A percentile compares a stretch with the other conserved stretches of the same genome.
Evolutionary conservation across 2,329 filamentous ascomycete genomes (phyloP).

Genomic region (Ophiocordyceps camponoti-rufipedis): DNA sequence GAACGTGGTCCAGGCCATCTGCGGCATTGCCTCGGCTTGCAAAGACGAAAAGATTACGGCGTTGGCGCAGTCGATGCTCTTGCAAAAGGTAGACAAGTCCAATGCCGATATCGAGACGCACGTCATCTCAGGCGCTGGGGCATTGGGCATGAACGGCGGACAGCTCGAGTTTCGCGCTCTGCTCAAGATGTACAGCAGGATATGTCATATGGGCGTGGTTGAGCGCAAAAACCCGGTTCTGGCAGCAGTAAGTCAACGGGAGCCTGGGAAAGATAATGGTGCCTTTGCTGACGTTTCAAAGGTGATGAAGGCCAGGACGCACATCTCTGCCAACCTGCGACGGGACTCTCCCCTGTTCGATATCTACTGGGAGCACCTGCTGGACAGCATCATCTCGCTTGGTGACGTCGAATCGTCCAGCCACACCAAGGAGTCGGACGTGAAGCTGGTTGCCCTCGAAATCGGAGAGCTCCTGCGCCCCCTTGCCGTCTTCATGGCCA

Average conservation of each 20-base stretch:
- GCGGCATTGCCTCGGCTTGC: slow-evolving; percentile 66
- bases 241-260: slow-evolving; percentile 35
- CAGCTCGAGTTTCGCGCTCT: slow-evolving; percentile 70
- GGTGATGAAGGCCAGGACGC: slow-evolving; percentile 61
- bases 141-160: slow-evolving; percentile 58
- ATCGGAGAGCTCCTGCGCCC: slow-evolving; percentile 79
- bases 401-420: slow-evolving; percentile 67
- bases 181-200: slow-evolving; percentile 63
- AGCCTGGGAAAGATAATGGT: too few species aligned
- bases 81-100: slow-evolving; percentile 88
- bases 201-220: slow-evolving; percentile 54
- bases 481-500: slow-evolving; percentile 67
- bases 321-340: slow-evolving; percentile 53
- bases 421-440: slow-evolving; percentile 56
- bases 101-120: slow-evolving; percentile 63
- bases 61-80: slow-evolving; percentile 80
- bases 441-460: slow-evolving; percentile 67
- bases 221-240: slow-evolving; percentile 50
- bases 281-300: slow-evolving; percentile 8
- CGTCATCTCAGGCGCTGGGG: slow-evolving; percentile 68
- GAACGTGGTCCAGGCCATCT: slow-evolving; percentile 89
- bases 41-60: slow-evolving; percentile 85
- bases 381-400: slow-evolving; percentile 78
- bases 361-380: slow-evolving; percentile 65
- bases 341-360: slow-evolving; percentile 59